Percentiles rank a stretch among this genome's conserved stretches.
phyloP scores from a whole-genome alignment of 306 rosid species.

The Prunus fruticosa region DNA sequence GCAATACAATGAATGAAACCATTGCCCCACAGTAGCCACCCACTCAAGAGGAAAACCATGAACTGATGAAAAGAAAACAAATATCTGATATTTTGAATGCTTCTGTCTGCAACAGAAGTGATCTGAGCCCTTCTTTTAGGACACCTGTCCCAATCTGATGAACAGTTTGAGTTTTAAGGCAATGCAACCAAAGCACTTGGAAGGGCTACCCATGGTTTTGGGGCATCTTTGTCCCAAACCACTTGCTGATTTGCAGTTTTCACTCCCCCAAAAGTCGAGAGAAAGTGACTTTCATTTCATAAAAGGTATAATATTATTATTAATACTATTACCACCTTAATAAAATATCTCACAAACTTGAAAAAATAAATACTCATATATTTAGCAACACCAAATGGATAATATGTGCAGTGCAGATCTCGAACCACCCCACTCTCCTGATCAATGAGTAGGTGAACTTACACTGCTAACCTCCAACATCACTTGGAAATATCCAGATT shows the following conservation, averaged over 20 bases:
- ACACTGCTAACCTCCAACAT: conserved; percentile 11
- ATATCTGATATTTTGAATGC: neutral
- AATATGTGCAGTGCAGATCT: conserved; percentile 2
- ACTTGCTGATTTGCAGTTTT: conserved; percentile 34
- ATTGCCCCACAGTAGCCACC: conserved; percentile 1
- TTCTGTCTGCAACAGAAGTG: neutral
- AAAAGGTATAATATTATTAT: neutral
- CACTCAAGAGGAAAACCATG: conserved; percentile 15
- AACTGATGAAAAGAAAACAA: neutral
- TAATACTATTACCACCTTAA: neutral
- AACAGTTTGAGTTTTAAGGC: neutral
- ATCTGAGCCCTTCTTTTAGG: conserved; percentile 10
- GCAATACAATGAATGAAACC: neutral
- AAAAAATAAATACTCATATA: neutral
- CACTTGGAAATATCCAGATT: neutral
- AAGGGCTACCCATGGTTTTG: conserved; percentile 55
- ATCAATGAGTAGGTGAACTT: neutral
- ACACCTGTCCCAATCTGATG: conserved; percentile 17
- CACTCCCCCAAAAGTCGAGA: neutral
- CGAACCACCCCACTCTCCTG: neutral
- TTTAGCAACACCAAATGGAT: neutral
- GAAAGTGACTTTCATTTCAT: neutral
- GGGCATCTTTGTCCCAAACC: conserved; percentile 34
- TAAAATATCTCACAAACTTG: neutral
- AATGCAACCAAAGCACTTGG: neutral